phyloP scores from a whole-genome alignment of 495 filamentous ascomycete species.

The Penicillium coffeae region DNA sequence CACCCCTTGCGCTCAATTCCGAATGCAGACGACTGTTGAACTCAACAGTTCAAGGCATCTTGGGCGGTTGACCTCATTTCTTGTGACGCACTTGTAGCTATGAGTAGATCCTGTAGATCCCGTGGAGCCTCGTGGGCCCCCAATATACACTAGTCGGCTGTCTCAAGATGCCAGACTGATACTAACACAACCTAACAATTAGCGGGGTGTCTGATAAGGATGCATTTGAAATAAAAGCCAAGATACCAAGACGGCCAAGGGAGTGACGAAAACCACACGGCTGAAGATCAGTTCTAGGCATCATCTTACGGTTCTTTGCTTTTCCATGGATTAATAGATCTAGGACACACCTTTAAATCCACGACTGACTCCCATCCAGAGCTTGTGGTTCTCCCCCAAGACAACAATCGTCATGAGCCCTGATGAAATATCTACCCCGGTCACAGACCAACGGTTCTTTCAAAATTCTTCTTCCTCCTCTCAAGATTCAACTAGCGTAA shows the following conservation, averaged over 20 bases:
- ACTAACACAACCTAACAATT: too few relatives aligned
- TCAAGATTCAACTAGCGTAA: not conserved
- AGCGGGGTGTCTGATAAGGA: too few relatives aligned
- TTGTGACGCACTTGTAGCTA: too few relatives aligned
- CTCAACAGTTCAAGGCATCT: too few relatives aligned
- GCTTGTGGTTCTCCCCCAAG: not conserved
- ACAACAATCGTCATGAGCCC: not conserved
- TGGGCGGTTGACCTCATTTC: too few relatives aligned
- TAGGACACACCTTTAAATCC: not conserved
- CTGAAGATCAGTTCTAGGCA: not conserved
- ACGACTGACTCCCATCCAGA: not conserved
- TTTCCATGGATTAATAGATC: not conserved
- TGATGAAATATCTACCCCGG: not conserved
- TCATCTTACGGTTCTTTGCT: not conserved
- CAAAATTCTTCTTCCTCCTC: not conserved
- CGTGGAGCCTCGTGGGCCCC: too few relatives aligned
- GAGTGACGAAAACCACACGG: not conserved
- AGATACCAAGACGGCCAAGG: not conserved
- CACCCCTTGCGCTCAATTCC: too few relatives aligned
- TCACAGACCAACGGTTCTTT: not conserved
- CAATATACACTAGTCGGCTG: too few relatives aligned
- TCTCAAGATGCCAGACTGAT: too few relatives aligned
- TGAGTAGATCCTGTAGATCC: too few relatives aligned
- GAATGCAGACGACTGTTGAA: too few relatives aligned
- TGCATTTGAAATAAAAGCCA: too few relatives aligned